These are phyloP conservation scores for Helotiales sp. DNA, from an alignment of 2,329 filamentous ascomycete species.

Conservation along the genomic window DNA sequence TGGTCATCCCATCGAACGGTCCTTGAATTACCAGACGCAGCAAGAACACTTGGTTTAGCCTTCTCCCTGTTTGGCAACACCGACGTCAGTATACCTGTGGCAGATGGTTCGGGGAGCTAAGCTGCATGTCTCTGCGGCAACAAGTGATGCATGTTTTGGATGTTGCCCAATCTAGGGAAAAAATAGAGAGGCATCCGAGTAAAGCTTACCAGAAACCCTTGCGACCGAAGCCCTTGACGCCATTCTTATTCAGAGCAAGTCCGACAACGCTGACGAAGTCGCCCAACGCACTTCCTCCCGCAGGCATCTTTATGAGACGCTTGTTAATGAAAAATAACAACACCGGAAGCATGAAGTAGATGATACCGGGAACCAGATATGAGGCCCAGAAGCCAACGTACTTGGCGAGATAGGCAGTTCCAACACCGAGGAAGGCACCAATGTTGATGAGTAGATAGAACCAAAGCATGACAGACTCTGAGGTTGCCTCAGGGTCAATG, in stretches of 20 bases:
- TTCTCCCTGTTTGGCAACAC: no score
- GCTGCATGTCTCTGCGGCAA: no score
- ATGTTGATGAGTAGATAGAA: conserved; percentile 67
- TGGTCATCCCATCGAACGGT: conserved; percentile 64
- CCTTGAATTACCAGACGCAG: conserved; percentile 47
- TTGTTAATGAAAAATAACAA: conserved; percentile 60
- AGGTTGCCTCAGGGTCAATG: conserved; percentile 57
- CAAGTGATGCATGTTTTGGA: no score
- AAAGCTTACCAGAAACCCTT: conserved; percentile 61
- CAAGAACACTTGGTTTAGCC: conserved; percentile 43
- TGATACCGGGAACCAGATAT: conserved; percentile 63
- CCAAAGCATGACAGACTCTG: conserved; percentile 60
- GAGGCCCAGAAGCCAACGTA: conserved; percentile 64
- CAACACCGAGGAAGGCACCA: conserved; percentile 52
- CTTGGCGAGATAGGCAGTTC: conserved; percentile 42
- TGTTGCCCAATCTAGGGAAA: no score
- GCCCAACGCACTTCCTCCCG: conserved; percentile 65
- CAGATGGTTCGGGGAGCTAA: no score
- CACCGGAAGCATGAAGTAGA: conserved; percentile 63
- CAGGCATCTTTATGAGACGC: conserved; percentile 60
- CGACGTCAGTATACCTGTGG: no score
- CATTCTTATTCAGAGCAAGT: conserved; percentile 49
- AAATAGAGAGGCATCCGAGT: no score
- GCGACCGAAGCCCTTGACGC: conserved; percentile 55
- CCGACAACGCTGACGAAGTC: conserved; percentile 45